Evolutionary conservation across 1,284 basidiomycete species (phyloP), one percentile per base, ranked within the genome.

Genomic region (Termitomyces sp.): DNA sequence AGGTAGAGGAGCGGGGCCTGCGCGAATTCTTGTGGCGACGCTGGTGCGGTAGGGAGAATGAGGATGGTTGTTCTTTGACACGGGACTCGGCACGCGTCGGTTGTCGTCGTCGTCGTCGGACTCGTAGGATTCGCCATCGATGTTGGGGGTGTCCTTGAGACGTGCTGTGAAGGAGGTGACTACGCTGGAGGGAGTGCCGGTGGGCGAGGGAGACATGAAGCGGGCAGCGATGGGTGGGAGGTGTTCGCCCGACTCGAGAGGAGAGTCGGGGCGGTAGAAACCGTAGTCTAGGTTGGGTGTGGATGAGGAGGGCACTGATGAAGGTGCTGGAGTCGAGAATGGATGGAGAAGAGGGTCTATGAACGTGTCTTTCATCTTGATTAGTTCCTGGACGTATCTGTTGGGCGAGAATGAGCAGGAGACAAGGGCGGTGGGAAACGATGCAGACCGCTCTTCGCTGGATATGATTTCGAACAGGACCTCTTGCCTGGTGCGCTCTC

Each of bases 381-480:
- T 73, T 7, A 98, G 80, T 65, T 98, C 94, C 60, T 80, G 80
- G 28, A 98, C 93, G 68, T 98, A 98, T 81, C 94, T 95, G 67
- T n/a, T 54, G 42, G 21, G 52, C 38, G 58, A 54, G 12, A 36
- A 9, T 41, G 39, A 57, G 58, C 57, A 33, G 39, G 54, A 46
- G 34, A 46, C 33, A 36, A 53, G 46, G 50, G 38, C 7, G 45
- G 52, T 43, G 43, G 10, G 49, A 21, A 24, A 30, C 17, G 10
- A 41, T 7, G 3, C 38, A 39, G 44, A 94, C 90, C 94, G 82
- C 70, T 98, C 95, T 72, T 98, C 96, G 64, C 92, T 94, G 39
- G 92, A 90, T 45, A 99, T 95, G 62, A 99, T 98, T 74, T 99
- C 96, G 81, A 94, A 98, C 33, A 99, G 72, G 2, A 98, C 96